Conservation (phyloP, 352 stramenopile species). For the Globisporangium acanthophoron region DNA sequence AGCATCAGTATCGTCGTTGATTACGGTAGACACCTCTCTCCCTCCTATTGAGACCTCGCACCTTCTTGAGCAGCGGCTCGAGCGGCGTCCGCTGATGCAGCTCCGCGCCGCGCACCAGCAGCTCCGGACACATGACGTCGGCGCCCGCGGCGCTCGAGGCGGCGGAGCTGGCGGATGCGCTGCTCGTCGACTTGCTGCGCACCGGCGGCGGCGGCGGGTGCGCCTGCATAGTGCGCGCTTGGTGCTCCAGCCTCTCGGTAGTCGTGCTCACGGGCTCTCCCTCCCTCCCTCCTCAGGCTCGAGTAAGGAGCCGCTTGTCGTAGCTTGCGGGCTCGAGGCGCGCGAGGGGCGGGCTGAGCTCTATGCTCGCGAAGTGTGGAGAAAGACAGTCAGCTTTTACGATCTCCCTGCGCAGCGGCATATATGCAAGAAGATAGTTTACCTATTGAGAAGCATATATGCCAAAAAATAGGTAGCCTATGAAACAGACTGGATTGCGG, state of each 20-base stretch:
- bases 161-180: not conserved
- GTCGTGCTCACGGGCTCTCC: not conserved
- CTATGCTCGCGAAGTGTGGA: not conserved
- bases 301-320: no score
- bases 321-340: no score
- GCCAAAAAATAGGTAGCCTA: not conserved
- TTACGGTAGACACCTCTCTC: not conserved
- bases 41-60: not conserved
- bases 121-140: constrained; percentile 36
- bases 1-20: not conserved
- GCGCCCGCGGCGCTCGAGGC: not conserved
- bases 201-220: not conserved
- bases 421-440: not conserved
- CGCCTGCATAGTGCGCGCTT: not conserved
- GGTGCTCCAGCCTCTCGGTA: not conserved
- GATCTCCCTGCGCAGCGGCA: not conserved
- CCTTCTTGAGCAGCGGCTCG: constrained; percentile 51
- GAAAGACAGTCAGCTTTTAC: not conserved
- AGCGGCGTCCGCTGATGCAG: constrained; percentile 38
- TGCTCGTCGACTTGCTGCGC: not conserved
- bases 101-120: constrained; percentile 36
- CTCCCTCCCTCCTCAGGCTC: no score
- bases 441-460: no score
- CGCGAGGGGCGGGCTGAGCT: not conserved
- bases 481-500: not conserved